Evolutionary conservation across 192 early-diverging fungal species (phyloP).

Genomic region (Ambispora gerdemannii): DNA sequence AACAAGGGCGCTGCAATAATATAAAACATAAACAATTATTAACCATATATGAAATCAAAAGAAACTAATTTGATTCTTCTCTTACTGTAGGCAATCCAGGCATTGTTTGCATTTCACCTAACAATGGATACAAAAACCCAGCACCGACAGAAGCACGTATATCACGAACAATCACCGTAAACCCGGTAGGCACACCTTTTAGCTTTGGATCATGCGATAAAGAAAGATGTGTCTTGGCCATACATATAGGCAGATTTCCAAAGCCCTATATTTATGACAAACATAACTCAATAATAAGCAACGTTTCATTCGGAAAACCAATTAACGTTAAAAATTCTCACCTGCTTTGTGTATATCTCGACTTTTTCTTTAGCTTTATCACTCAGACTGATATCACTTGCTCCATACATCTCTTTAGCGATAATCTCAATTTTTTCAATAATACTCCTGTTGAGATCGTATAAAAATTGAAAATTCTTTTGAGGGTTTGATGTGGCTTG

Average conservation of each 20-base stretch:
- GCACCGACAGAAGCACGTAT: conserved; percentile 94
- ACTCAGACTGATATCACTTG: conserved; percentile 82
- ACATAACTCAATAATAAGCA: not conserved
- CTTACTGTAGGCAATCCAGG: conserved; percentile 86
- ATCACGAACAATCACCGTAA: conserved; percentile 91
- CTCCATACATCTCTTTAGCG: conserved; percentile 92
- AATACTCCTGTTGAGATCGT: conserved; percentile 76
- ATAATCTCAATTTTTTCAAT: conserved; percentile 91
- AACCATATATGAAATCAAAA: not conserved
- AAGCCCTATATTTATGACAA: conserved; percentile 60
- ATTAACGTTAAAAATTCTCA: conserved; percentile 23
- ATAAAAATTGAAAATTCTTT: conserved; percentile 80
- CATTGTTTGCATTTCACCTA: conserved; percentile 97
- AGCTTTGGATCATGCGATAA: conserved; percentile 89
- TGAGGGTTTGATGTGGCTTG: conserved; percentile 52
- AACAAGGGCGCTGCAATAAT: conserved; percentile 23
- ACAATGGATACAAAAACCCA: conserved; percentile 95
- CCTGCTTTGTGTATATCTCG: conserved; percentile 75
- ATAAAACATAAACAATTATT: conserved; percentile 12
- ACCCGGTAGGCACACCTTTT: conserved; percentile 91
- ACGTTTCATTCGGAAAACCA: not conserved
- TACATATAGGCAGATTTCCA: conserved; percentile 88
- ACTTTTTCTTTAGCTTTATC: conserved; percentile 87
- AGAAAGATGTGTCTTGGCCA: conserved; percentile 98
- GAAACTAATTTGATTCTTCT: not conserved